Evolutionary conservation across 2,329 filamentous ascomycete genomes (phyloP).

Genomic region (Cephalotrichum gorgonifer): DNA sequence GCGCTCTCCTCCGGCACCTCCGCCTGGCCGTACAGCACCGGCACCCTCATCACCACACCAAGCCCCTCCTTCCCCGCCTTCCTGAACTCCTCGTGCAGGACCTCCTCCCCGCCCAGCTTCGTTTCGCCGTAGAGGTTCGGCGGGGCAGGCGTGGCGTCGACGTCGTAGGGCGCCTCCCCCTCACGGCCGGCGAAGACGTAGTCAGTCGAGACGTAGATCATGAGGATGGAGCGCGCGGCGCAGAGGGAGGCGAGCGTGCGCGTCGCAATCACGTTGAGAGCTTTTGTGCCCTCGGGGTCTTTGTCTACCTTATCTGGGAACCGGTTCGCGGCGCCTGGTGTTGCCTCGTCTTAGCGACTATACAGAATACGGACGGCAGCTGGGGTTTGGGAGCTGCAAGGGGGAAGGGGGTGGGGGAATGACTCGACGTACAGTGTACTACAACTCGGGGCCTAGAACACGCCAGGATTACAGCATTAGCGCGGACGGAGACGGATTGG

Average conservation of each 20-base stretch:
- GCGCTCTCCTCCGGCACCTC: constrained; percentile 66
- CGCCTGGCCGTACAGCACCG: constrained; percentile 73
- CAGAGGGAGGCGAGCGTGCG: constrained; percentile 56
- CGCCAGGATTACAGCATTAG: background rate
- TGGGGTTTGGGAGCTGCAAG: constrained; percentile 1
- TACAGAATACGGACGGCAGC: background rate
- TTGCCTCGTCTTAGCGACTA: background rate
- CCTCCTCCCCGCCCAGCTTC: constrained; percentile 50
- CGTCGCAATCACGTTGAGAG: constrained; percentile 66
- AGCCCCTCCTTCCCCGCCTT: constrained; percentile 37
- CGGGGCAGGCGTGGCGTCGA: constrained; percentile 51
- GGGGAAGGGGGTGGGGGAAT: background rate
- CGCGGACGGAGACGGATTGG: background rate
- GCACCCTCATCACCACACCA: constrained; percentile 66
- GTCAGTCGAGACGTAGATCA: constrained; percentile 75
- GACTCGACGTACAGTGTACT: constrained; percentile 61
- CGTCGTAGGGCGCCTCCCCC: constrained; percentile 77
- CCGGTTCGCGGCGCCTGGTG: constrained; percentile 69
- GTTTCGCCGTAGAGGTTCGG: constrained; percentile 66
- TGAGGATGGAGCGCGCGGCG: constrained; percentile 46
- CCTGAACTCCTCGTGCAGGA: constrained; percentile 52
- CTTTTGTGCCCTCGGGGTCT: constrained; percentile 64
- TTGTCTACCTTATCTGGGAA: constrained; percentile 79
- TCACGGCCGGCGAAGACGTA: constrained; percentile 65
- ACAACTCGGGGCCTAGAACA: constrained; percentile 58